phyloP scores from a whole-genome alignment of 495 filamentous ascomycete species.

The Daldinia childiae region DNA sequence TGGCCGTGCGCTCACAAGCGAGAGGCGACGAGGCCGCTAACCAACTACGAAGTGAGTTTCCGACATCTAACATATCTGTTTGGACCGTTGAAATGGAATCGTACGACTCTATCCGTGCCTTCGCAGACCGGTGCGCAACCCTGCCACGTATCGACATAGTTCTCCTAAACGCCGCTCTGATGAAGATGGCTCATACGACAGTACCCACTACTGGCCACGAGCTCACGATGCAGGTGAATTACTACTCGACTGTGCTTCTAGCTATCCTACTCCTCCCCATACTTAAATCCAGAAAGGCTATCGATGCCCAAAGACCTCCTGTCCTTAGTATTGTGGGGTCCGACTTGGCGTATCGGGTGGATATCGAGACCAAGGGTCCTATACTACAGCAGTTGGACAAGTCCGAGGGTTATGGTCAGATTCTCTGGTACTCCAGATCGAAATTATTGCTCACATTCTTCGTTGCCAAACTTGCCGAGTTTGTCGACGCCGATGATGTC shows the following conservation, averaged over 20 bases:
- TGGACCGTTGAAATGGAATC: conserved; percentile 1
- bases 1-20: not conserved
- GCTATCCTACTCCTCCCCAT: conserved; percentile 3
- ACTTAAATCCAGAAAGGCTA: not conserved
- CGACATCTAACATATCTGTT: not conserved
- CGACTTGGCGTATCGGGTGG: not conserved
- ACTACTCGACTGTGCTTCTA: not conserved
- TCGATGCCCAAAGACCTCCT: not conserved
- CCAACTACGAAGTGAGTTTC: not conserved
- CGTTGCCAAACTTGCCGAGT: not conserved
- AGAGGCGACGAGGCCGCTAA: not conserved
- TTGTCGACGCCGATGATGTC: not conserved
- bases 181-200: not conserved
- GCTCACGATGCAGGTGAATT: conserved; percentile 1
- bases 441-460: not conserved
- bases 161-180: not conserved
- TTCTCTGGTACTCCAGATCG: not conserved
- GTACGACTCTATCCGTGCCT: not conserved
- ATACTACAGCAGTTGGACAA: conserved; percentile 1
- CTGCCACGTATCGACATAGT: not conserved
- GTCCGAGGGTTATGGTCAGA: not conserved
- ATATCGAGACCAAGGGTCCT: not conserved
- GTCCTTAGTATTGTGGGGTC: not conserved
- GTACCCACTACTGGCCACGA: not conserved
- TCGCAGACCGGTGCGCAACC: not conserved